These are phyloP conservation scores for Coleophoma cylindrospora DNA, from an alignment of 2,329 filamentous ascomycete genomes.

Conservation along the genomic window DNA sequence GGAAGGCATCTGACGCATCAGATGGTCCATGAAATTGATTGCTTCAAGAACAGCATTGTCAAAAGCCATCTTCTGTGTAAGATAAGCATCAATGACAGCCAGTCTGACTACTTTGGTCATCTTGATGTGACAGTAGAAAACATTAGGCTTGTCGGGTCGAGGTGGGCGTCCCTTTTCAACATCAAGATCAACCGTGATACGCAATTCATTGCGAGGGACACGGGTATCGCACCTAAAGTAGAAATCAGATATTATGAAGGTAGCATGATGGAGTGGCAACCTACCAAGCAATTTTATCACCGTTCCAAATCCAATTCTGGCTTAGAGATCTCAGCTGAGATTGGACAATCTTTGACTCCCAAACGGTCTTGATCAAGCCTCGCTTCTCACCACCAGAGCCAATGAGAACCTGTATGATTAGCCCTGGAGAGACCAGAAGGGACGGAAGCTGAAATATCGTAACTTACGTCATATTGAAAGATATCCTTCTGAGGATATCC, in stretches of 20 bases:
- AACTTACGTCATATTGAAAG: conserved; percentile 80
- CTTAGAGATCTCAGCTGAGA: conserved; percentile 42
- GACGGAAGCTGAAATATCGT: neutral
- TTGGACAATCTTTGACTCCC: conserved; percentile 61
- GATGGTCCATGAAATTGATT: conserved; percentile 87
- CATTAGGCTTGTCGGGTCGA: conserved; percentile 28
- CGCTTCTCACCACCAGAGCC: conserved; percentile 57
- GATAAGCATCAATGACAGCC: conserved; percentile 58
- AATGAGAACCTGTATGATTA: conserved; percentile 52
- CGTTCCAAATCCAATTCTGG: conserved; percentile 68
- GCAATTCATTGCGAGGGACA: conserved; percentile 38
- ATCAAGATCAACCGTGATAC: conserved; percentile 68
- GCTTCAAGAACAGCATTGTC: conserved; percentile 68
- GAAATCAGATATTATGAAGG: no score
- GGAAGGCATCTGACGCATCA: conserved; percentile 75
- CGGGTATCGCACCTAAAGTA: conserved; percentile 27
- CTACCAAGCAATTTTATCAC: conserved; percentile 81
- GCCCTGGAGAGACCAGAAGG: conserved; percentile 5
- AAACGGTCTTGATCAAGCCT: conserved; percentile 69
- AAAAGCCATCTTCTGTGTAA: conserved; percentile 54
- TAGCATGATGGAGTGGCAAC: conserved; percentile 11
- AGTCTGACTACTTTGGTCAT: conserved; percentile 67
- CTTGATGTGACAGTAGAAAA: conserved; percentile 56
- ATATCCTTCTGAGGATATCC: conserved; percentile 57
- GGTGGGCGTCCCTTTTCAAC: conserved; percentile 41